Evolutionary conservation across 805 yeast genomes (phyloP).

Genomic region (Metschnikowia gelsemii): DNA sequence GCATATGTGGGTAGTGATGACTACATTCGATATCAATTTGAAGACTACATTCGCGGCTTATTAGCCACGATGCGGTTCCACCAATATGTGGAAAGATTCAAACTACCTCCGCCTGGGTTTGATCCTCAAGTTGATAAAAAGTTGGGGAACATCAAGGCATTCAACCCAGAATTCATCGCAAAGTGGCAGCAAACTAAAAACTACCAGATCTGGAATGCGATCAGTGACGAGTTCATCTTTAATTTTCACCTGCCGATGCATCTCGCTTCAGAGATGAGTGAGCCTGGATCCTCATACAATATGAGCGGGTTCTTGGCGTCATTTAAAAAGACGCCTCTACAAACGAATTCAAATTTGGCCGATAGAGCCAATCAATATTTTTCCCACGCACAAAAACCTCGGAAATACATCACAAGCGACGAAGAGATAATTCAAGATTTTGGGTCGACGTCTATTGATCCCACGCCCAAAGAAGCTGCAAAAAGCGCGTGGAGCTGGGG

Average conservation of each 20-base stretch:
- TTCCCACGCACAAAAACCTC: constrained; percentile 20
- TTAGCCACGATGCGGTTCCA: constrained; percentile 70
- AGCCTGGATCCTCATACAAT: constrained; percentile 15
- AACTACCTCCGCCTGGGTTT: constrained; percentile 45
- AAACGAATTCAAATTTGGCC: constrained; percentile 4
- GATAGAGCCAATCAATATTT: constrained; percentile 17
- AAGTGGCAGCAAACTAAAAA: constrained; percentile 37
- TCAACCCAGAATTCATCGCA: constrained; percentile 32
- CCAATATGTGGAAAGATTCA: constrained; percentile 47
- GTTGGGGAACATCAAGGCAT: constrained; percentile 32
- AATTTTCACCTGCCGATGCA: constrained; percentile 44
- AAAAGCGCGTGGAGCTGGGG: constrained; percentile 21
- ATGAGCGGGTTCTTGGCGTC: constrained; percentile 17
- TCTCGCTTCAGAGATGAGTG: constrained; percentile 26
- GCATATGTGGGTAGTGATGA: constrained; percentile 61
- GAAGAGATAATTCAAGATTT: not conserved
- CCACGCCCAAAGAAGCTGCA: constrained; percentile 2
- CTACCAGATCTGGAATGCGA: constrained; percentile 40
- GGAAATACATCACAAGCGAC: constrained; percentile 15
- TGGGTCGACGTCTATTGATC: not conserved
- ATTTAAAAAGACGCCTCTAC: constrained; percentile 17
- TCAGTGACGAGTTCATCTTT: constrained; percentile 45
- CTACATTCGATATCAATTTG: constrained; percentile 81
- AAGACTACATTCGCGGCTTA: constrained; percentile 80
- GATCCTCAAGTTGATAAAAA: constrained; percentile 13